Evolutionary conservation across 1,284 basidiomycete species (phyloP), one percentile per base, ranked within the genome.

Genomic region (Ceratobasidium papillatum): DNA sequence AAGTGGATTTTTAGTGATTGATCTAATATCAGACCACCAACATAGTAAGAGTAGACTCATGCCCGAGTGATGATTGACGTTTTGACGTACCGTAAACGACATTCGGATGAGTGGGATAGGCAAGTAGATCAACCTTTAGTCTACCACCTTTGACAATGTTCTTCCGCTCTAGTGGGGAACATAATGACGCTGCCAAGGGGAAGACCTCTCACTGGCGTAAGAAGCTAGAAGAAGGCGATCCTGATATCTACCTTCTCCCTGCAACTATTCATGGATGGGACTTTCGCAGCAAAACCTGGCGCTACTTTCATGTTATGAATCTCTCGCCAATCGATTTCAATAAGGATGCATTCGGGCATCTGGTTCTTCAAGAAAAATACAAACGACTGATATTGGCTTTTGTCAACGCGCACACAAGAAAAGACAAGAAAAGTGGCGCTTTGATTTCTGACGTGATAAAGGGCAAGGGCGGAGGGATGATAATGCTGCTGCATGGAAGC

Each of bases 11-110:
- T n/a, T 34, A 14, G 51, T 52, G 19, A 25, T 54, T n/a, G 12
- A 54, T 11, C 27, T 9, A 30, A 8, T 7, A 2, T 25, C 11
- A 7, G 14, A 43, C 8, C 14, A 30, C 25, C 1, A 54, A 30
- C 1, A 3, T 12, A 12, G 32, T 17, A 30, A 12, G 52, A 14
- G n/a, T n/a, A 64, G 62, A 45, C 22, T 7, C 27, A 30, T 32
- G 41, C 43, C 3, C 62, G 62, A 12, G 62, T 64, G 9, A 64
- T 64, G 62, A 51, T 64, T 27, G 62, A 64, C n/a, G 62, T 47
- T 7, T 11, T 51, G 38, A 27, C 62, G 11, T 64, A 45, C 45
- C 58, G 58, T 36, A 62, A 41, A 22, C 62, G 62, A 3, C 43
- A 45, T 19, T 49, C 27, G 17, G 38, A 41, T 22, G 34, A 30